A percentile compares a stretch with the other conserved stretches of the same genome.
Conservation (phyloP, 2,329 filamentous ascomycete genomes). For the Zarea fungicola region DNA sequence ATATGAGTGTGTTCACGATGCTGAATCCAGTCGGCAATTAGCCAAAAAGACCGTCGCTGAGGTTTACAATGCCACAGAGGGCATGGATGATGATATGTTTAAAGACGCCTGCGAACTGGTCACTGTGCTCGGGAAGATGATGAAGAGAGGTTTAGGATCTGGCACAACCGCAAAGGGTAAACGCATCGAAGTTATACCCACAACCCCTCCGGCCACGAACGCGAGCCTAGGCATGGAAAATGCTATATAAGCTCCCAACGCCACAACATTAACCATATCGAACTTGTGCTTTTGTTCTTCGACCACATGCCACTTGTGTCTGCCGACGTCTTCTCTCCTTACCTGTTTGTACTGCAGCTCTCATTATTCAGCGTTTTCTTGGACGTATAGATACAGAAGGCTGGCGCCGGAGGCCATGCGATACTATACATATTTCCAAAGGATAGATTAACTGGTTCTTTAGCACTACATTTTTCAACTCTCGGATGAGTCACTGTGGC, state of each 20-base stretch:
- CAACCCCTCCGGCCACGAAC: constrained; percentile 10
- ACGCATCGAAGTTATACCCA: constrained; percentile 24
- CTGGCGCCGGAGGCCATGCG: neutral
- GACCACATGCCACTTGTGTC: neutral
- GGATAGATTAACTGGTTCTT: neutral
- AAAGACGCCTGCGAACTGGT: constrained; percentile 86
- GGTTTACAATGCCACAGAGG: constrained; percentile 85
- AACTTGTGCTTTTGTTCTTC: neutral
- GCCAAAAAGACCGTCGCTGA: constrained; percentile 82
- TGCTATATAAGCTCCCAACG: neutral
- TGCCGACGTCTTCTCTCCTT: neutral
- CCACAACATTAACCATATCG: neutral
- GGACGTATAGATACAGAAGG: neutral
- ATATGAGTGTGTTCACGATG: constrained; percentile 86
- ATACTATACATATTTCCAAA: constrained; percentile 1
- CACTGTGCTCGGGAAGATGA: constrained; percentile 79
- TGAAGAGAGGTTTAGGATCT: constrained; percentile 61
- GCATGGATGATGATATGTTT: constrained; percentile 94
- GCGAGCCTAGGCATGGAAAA: neutral
- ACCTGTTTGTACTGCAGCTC: neutral
- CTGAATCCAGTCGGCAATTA: constrained; percentile 66
- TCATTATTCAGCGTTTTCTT: constrained; percentile 4
- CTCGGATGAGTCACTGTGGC: neutral
- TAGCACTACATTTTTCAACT: neutral
- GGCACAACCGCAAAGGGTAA: constrained; percentile 6